phyloP scores from a whole-genome alignment of 768 basidiomycete genomes.

The Clitopilus passeckerianus region DNA sequence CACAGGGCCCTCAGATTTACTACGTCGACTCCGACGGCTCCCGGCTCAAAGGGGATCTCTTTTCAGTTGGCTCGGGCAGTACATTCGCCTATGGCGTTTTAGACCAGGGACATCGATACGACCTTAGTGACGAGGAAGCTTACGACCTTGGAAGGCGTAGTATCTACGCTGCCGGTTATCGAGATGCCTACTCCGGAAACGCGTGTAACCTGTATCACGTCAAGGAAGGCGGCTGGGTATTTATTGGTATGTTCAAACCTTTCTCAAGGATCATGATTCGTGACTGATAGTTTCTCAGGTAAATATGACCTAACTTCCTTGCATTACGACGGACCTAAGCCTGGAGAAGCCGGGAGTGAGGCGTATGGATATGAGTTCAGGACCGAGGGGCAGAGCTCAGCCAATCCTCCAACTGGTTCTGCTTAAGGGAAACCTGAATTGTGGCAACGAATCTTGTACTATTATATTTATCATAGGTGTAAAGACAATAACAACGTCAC shows the following conservation, averaged over 20 bases:
- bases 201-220: conserved; percentile 95
- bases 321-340: conserved; percentile 86
- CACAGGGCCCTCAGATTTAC: conserved; percentile 95
- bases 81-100: conserved; percentile 99
- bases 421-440: background rate
- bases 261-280: background rate
- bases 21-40: conserved; percentile 98
- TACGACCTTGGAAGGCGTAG: conserved; percentile 90
- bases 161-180: conserved; percentile 95
- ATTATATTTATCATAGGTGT: too few species aligned
- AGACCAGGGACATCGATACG: conserved; percentile 93
- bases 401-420: conserved; percentile 34
- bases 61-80: conserved; percentile 97
- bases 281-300: conserved; percentile 38
- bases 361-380: conserved; percentile 83
- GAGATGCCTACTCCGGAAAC: conserved; percentile 95
- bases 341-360: conserved; percentile 47
- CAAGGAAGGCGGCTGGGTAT: conserved; percentile 91
- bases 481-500: too few species aligned
- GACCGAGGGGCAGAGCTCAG: conserved; percentile 49
- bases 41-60: conserved; percentile 93
- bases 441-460: too few species aligned
- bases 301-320: conserved; percentile 89
- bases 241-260: conserved; percentile 66
- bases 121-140: conserved; percentile 87